Evolutionary conservation across 148 eudicot species (phyloP).

Genomic region (Rhododendron ovatum): DNA sequence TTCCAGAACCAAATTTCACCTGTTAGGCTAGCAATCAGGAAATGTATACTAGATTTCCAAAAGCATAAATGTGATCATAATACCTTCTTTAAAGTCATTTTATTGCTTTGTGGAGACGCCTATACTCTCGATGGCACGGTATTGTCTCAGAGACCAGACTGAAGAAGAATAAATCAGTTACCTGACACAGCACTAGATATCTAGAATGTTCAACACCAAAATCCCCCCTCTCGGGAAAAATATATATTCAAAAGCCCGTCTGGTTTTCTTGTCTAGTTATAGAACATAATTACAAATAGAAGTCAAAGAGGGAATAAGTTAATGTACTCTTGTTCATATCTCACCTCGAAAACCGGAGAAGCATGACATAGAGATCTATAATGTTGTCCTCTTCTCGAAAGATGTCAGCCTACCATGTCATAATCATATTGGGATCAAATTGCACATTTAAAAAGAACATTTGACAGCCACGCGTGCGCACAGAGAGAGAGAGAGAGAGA

Average conservation of each 20-base stretch:
- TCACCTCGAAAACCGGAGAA: conserved; percentile 6
- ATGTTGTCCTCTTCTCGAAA: conserved; percentile 4
- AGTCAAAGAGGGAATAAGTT: not conserved
- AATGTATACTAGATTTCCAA: not conserved
- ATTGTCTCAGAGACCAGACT: conserved; percentile 92
- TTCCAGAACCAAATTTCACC: not conserved
- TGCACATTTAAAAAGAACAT: not conserved
- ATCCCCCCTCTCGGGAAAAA: not conserved
- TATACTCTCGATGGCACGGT: conserved; percentile 89
- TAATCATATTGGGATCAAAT: conserved; percentile 2
- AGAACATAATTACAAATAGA: not conserved
- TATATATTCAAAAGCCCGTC: not conserved
- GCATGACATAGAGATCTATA: conserved; percentile 3
- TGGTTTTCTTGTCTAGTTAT: not conserved
- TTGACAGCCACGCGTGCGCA: not conserved
- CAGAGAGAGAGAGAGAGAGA: not conserved
- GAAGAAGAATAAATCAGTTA: conserved; percentile 20
- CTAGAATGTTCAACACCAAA: not conserved
- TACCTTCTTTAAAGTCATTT: conserved; percentile 63
- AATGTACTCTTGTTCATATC: not conserved
- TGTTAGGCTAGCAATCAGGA: not conserved
- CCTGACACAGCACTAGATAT: not conserved
- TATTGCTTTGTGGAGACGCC: conserved; percentile 52
- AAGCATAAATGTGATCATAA: not conserved
- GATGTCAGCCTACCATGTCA: conserved; percentile 7